Evolutionary conservation across 2,329 filamentous ascomycete genomes (phyloP), one percentile per base, ranked within the genome.

Genomic region (Nemania bipapillata): DNA sequence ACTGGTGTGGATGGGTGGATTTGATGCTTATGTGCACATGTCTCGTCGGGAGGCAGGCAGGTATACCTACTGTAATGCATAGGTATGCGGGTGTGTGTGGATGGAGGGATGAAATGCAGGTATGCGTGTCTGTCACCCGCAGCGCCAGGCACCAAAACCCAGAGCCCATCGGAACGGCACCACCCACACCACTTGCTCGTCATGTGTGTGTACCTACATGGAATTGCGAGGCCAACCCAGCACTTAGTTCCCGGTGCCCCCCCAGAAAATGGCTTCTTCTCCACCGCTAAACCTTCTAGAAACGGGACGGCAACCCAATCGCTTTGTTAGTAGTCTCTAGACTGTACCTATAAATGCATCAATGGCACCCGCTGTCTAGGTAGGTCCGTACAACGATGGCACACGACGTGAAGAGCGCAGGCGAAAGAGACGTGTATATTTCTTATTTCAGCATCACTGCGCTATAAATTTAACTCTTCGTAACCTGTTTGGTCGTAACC

Each of bases 401-500:
- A 68, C 49, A 35, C n/a, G 40, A 49, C 8, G 42, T 30, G n/a
- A 59, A 22, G 35, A 47, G 4, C 61, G 22, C 20, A 54, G 52
- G 24, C 9, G 17, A 22, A 37, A 63, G 65, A 69, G 59, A 64
- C 52, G 61, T 63, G 66, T 69, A 65, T 63, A 62, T 53, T 59
- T 59, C 40, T 65, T 60, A 32, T 59, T 68, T 50, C 62, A 63
- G 68, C 57, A 56, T 66, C 57, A 61, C 57, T 47, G 56, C 40
- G 47, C 66, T 69, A 53, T 69, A 69, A 35, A 24, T 65, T 63
- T 67, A 65, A 62, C 32, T 70, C 64, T 68, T 77, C 74, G 66
- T 74, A 68, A 73, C 53, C 65, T 69, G 72, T 69, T 63, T 75
- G 61, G 66, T 76, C 71, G 71, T 75, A 69, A 70, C 15, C 45